Conservation (phyloP, 768 basidiomycete species). For the Suillus weaverae region DNA sequence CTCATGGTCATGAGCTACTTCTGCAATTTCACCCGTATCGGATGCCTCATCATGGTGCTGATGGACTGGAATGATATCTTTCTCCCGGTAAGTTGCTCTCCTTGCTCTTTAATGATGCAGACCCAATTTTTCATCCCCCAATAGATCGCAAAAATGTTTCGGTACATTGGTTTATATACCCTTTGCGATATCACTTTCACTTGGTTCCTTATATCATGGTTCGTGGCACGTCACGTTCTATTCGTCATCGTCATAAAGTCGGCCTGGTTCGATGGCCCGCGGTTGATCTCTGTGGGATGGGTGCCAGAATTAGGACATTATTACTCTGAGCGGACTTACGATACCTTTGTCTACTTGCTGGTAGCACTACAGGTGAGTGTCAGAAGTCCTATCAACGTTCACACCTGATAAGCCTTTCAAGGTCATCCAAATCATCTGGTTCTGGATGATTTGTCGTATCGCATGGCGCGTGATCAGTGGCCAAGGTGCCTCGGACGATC, state of each 20-base stretch:
- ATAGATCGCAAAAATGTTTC: conserved; percentile 91
- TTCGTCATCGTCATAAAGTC: conserved; percentile 74
- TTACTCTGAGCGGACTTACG: conserved; percentile 41
- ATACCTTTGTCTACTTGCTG: conserved; percentile 55
- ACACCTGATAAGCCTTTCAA: conserved; percentile 28
- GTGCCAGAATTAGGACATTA: conserved; percentile 57
- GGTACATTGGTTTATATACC: conserved; percentile 70
- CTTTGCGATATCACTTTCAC: conserved; percentile 77
- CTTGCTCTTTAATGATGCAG: not conserved
- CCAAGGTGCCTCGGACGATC: conserved; percentile 74
- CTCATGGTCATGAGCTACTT: conserved; percentile 80
- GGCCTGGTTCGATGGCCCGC: conserved; percentile 49
- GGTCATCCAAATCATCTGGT: conserved; percentile 84
- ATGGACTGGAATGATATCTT: conserved; percentile 97
- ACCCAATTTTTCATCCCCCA: not conserved
- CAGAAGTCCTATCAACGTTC: not conserved
- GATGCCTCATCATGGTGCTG: conserved; percentile 84
- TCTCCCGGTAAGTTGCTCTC: conserved; percentile 66
- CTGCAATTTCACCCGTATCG: conserved; percentile 84
- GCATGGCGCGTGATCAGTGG: conserved; percentile 80
- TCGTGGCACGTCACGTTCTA: conserved; percentile 83
- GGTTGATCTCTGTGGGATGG: conserved; percentile 56
- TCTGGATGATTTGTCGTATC: conserved; percentile 78
- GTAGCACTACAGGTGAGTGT: conserved; percentile 58
- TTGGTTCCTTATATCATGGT: conserved; percentile 86